A percentile compares a stretch with the other conserved stretches of the same genome.
Evolutionary conservation across 805 yeast genomes (phyloP).

Genomic region (Torulaspora quercuum): DNA sequence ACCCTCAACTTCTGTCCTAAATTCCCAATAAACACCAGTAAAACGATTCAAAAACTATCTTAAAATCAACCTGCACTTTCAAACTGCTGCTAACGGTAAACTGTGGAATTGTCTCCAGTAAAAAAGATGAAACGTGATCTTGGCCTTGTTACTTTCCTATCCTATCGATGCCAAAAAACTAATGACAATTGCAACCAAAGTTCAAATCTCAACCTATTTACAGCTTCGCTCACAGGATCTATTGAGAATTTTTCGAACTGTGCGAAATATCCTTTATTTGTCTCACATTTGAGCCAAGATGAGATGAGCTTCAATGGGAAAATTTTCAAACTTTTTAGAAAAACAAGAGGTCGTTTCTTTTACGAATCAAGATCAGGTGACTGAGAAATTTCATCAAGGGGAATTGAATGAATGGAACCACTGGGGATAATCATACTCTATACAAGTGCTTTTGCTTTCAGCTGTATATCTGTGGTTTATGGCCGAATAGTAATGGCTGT

Average conservation of each 20-base stretch:
- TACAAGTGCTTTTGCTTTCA: no score
- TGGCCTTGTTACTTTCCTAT: not conserved
- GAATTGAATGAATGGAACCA: no score
- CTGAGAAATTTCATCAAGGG: no score
- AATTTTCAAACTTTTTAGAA: slow-evolving; percentile 15
- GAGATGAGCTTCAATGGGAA: slow-evolving; percentile 20
- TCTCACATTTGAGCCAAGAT: slow-evolving; percentile 1
- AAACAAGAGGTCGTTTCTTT: slow-evolving; percentile 12
- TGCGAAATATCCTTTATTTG: slow-evolving; percentile 1
- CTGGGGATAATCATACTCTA: no score
- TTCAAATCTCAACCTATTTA: no score
- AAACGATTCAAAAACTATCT: not conserved
- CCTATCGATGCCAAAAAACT: not conserved
- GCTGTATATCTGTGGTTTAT: no score
- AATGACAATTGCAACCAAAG: not conserved
- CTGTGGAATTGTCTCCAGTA: no score
- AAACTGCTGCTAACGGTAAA: no score
- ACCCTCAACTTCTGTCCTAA: slow-evolving; percentile 1
- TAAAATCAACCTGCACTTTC: no score
- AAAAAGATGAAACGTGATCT: not conserved
- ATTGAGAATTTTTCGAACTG: not conserved
- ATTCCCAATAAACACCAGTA: slow-evolving; percentile 2
- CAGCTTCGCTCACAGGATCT: no score
- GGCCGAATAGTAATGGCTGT: no score
- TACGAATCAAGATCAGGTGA: slow-evolving; percentile 7